Evolutionary conservation across 345 rosid species (phyloP), one percentile per base, ranked within the genome.

Genomic region (Chamaenerion angustifolium): DNA sequence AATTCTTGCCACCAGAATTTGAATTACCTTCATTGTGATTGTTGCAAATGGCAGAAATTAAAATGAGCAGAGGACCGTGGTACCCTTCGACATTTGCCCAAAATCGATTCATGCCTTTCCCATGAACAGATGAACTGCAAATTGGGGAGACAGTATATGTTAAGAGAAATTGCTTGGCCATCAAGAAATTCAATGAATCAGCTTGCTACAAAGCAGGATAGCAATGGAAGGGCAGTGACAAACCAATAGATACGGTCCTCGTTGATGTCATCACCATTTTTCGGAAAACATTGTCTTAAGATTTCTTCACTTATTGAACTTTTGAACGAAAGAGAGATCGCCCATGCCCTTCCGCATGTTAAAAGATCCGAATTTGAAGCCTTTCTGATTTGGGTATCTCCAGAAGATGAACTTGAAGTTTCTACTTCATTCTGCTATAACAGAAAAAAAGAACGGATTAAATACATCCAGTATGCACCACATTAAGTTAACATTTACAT

Each of bases 51-150:
- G 83, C 96, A 58, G 79, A 75, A 60, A 90, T 51, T 43, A 86
- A 58, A 25, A 86, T 11, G 18, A 90, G 77, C 67, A 78, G 47
- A 1, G 96, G 85, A 51, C 87, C 95, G 63, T 64, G 71, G 69
- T 90, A 90, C 46, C 96, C 98, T 71, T 86, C 82, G 31, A 87
- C 47, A 14, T 78, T 76, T 21, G 88, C 80, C 95, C 98, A 82
- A 61, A 90, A 81, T 64, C 89, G 68, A 73, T 80, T 90, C 79
- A 90, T 57, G 57, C 98, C 98, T 69, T 75, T 83, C 16, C 98
- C 95, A 48, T 86, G 89, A 27, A 61, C 42, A 61, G 83, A 81
- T 48, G 95, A 90, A 69, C 98, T 90, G 61, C 12, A 35, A 31
- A 31, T 31, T 31, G 8, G 14, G 21, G 12, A 47, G 25, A 35